Conservation (phyloP, 257 asterid genomes). For the Nemophila menziesii region DNA sequence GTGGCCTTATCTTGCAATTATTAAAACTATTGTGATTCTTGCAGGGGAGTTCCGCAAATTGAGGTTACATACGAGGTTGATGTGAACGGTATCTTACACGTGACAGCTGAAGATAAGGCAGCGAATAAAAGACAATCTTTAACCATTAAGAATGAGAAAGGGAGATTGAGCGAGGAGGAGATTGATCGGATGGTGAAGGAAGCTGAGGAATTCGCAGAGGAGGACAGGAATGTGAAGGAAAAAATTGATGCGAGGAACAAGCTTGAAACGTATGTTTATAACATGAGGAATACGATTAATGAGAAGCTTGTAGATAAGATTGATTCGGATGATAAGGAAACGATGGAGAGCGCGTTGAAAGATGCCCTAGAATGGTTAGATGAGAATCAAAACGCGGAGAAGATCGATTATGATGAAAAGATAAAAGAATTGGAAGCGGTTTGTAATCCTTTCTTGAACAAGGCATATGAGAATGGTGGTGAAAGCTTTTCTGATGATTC, state of each 20-base stretch:
- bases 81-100: conserved; percentile 14
- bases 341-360: conserved; percentile 14
- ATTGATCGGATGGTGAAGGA: conserved; percentile 14
- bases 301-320: conserved; percentile 17
- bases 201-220: conserved; percentile 16
- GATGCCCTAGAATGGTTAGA: conserved; percentile 16
- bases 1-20: not conserved
- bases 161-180: conserved; percentile 13
- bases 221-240: conserved; percentile 14
- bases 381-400: conserved; percentile 16
- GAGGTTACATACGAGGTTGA: conserved; percentile 17
- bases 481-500: conserved; percentile 5
- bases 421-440: conserved; percentile 19
- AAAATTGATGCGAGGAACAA: conserved; percentile 16
- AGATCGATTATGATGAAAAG: conserved; percentile 14
- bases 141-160: conserved; percentile 13
- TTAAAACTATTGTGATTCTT: not conserved
- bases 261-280: conserved; percentile 15
- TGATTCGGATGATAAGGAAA: conserved; percentile 14
- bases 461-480: conserved; percentile 9
- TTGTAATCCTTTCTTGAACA: conserved; percentile 14
- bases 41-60: conserved; percentile 16
- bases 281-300: conserved; percentile 13
- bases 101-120: conserved; percentile 17
- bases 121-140: conserved; percentile 13